Base-by-base conservation (phyloP, 225 moss, liverwort and hornwort genomes). In the Marchantia paleacea region DNA sequence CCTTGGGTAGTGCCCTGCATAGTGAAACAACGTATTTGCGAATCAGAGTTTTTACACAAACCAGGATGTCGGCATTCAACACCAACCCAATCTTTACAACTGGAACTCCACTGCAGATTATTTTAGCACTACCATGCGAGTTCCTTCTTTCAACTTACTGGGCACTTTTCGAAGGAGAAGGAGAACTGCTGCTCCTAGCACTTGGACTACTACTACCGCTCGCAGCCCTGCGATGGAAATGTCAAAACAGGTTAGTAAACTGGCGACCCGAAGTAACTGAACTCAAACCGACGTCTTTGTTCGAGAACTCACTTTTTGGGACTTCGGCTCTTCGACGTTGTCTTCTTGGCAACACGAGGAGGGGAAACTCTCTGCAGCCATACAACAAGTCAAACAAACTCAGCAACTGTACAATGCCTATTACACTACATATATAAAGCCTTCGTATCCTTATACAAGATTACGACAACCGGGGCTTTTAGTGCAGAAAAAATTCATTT, bases 181-280 rank as follows among this genome's bases (percentile, higher is more conserved):
- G 91, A 85, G 97, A 94, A 84, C 91, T 90, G 78, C 92, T 93
- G 81, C 90, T 91, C 86, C 94, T 92, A 80, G 86, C 90, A 71
- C 92, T 88, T 12, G 89, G 92, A 83, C 97, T 95, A 80, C 90
- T 91, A 64, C 89, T 91, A 55, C 86, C 90, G 83, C 94, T 80
- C 52, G 66, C 84, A 70, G 82, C 85, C 87, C 92, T 92, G 79
- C 79, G 52, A 12, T 28, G 29, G 24, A 13, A 75, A 3, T 6
- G 0, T 55, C 54, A 55, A 53, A 26, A n/a, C 57, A 13, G 19
- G 12, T 73, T 39, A 15, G 76, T 48, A 39, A 76, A 48, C 61
- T 71, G 14, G 12, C 39, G 5, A 26, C 28, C 72, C 72, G 18
- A 22, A 8, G 28, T 20, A 54, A 52, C 4, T 53, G 25, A 28